These are phyloP conservation scores for Neopestalotiopsis sp. DNA, from an alignment of 2,329 filamentous ascomycete genomes.

Conservation along the genomic window DNA sequence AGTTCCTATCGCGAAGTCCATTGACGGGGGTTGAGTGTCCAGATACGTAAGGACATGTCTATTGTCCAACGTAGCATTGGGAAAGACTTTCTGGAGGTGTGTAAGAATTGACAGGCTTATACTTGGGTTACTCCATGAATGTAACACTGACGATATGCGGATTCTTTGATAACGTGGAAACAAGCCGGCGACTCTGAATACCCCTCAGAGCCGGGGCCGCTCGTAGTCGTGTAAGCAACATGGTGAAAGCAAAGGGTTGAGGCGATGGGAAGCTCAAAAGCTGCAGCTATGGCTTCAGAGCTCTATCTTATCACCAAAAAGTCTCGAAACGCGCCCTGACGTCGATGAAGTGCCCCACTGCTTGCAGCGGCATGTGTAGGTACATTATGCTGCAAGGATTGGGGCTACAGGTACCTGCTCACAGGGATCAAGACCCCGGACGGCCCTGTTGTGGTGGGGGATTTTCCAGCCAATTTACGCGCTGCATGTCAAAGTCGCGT, in stretches of 20 bases:
- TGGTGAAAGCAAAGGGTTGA: conserved; percentile 26
- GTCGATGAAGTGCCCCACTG: conserved; percentile 3
- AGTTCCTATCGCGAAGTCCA: conserved; percentile 62
- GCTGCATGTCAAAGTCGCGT: not conserved
- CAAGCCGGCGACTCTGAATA: conserved; percentile 34
- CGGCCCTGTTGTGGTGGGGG: conserved; percentile 2
- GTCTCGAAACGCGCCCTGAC: not conserved
- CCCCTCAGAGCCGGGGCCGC: conserved; percentile 29
- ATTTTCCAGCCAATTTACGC: conserved; percentile 17
- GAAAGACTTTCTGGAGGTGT: conserved; percentile 60
- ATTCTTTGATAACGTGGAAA: conserved; percentile 57
- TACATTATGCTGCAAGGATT: not conserved
- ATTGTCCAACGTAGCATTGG: conserved; percentile 49
- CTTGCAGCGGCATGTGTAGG: not conserved
- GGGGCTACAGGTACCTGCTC: not conserved
- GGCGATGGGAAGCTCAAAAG: not conserved
- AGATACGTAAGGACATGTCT: conserved; percentile 65
- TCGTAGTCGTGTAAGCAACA: conserved; percentile 39
- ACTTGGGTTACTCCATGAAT: conserved; percentile 17
- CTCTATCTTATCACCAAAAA: conserved; percentile 13
- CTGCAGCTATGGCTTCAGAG: not conserved
- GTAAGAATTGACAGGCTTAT: conserved; percentile 24
- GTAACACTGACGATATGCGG: conserved; percentile 56
- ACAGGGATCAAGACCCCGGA: not conserved
- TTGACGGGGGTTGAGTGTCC: conserved; percentile 59